Evolutionary conservation across 164 flowering plant genomes (phyloP), one percentile per base, ranked within the genome.

Genomic region (Macadamia tetraphylla): DNA sequence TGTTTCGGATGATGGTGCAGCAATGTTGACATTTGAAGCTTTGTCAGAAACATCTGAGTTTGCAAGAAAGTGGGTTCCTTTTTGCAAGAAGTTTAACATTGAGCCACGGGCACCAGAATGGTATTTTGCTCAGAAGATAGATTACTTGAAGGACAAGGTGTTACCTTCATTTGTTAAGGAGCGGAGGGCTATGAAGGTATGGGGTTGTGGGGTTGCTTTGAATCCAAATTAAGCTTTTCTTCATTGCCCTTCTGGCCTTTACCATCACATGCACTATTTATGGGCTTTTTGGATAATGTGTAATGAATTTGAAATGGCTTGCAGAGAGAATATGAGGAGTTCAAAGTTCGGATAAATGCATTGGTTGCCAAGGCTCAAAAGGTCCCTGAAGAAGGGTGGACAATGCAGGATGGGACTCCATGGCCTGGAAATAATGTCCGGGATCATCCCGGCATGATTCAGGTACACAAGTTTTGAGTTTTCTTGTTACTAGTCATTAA

Each of bases 391-490:
- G 89, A 84, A 73, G 92, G 92, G 40, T 88, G 92, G 90, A 82
- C 84, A 10, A 85, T 88, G 93, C 88, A 87, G 68, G 94, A 88
- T 74, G 94, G 94, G 58, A 85, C 88, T 65, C 86, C 79, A 17
- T 88, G 94, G 89, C 94, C 94, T 42, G 94, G 94, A n/a, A 88
- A 88, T 70, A 85, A 83, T 73, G 80, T 79, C 58, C 74, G 89
- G n/a, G 94, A 88, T 75, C 94, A 88, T 76, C 94, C 94, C 61
- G 94, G 91, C 30, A 88, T 88, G 91, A 88, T 88, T 72, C 94
- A 88, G 89, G 94, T 83, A 48, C 12, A 17, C 12, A 51, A 1
- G 14, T 48, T 64, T 61, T 29, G 42, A 46, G 60, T 58, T 61
- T 62, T 44, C 10, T 56, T 18, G 13, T 2, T 44, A 3, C 15